Evolutionary conservation across 495 filamentous ascomycete species (phyloP).

Genomic region (Annulohypoxylon bovei): DNA sequence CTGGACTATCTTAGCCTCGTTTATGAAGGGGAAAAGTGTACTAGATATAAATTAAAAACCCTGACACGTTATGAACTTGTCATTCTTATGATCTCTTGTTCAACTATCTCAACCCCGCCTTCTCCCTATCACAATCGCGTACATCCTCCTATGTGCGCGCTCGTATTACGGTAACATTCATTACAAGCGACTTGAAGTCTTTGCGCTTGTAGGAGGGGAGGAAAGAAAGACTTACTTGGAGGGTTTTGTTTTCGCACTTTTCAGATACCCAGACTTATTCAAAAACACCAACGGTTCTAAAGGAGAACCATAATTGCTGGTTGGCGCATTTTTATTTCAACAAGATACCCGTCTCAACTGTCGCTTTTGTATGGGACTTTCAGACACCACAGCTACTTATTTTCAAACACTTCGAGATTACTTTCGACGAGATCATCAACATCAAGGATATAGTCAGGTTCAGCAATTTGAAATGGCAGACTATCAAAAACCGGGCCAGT

Average conservation of each 20-base stretch:
- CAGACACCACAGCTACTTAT: slow-evolving; percentile 8
- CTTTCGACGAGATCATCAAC: slow-evolving; percentile 24
- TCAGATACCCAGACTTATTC: slow-evolving; percentile 12
- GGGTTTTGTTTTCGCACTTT: slow-evolving; percentile 11
- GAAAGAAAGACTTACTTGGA: slow-evolving; percentile 63
- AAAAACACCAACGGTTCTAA: neutral
- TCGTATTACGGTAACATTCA: slow-evolving; percentile 44
- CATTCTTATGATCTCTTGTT: neutral
- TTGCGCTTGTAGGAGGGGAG: slow-evolving; percentile 65
- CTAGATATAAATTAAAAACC: slow-evolving; percentile 4
- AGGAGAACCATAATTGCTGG: neutral
- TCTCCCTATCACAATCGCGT: neutral
- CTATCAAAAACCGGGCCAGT: slow-evolving; percentile 28
- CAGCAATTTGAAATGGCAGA: slow-evolving; percentile 45
- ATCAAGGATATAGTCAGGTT: slow-evolving; percentile 31
- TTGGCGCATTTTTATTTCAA: slow-evolving; percentile 4
- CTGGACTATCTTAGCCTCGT: neutral
- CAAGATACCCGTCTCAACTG: slow-evolving; percentile 5
- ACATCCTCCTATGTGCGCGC: slow-evolving; percentile 21
- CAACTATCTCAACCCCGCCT: neutral
- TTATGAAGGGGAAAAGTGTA: neutral
- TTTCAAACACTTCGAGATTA: slow-evolving; percentile 28
- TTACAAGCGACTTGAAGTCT: slow-evolving; percentile 68
- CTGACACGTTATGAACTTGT: neutral
- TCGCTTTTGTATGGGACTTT: slow-evolving; percentile 24